Base-by-base conservation (phyloP, 139 green algal genomes). In the Haematococcus lacustris region DNA sequence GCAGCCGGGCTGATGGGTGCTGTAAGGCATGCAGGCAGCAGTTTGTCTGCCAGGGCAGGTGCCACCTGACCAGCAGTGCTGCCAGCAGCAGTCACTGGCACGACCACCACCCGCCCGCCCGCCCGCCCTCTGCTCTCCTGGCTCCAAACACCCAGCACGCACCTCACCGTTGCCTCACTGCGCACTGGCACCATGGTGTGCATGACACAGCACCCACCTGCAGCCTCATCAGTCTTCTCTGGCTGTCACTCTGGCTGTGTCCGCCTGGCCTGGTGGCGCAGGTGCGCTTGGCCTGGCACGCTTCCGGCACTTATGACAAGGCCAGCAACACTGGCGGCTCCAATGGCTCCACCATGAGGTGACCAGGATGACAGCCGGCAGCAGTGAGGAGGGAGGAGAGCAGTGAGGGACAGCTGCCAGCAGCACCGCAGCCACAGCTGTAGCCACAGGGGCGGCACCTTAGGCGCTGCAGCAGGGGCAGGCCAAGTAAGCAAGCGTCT, bases 281-380 rank as follows among this genome's bases (percentile, higher is more conserved):
- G 50, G 47, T 66, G 35, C 82, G 88, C 65, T 77, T 95, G 34
- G 89, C 89, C 1, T 97, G 91, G 92, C 91, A 97, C 74, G 77
- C 82, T 2, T 79, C 73, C 1, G 92, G 93, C 63, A 96, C 90
- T 26, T 98, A 94, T 71, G 88, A 95, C 83, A 92, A 92, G 76
- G 79, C 73, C 39, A 81, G 72, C 33, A 74, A 77, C 59, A 95
- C 87, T 1, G 92, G 92, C 33, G 93, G 93, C 37, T 88, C 72
- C 34, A 90, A 93, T 60, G 89, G 88, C 51, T 92, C 87, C 23
- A 96, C 91, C 73, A 98, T 98, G 88, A 76, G 93, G 78, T 92
- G 71, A 34, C 74, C 43, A 4, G 34, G 76, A 78, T 66, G 59
- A 47, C 63, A 70, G 25, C 23, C 6, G 23, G 32, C 26, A 62